Evolutionary conservation across 1,284 basidiomycete genomes (phyloP), one percentile per base, ranked within the genome.

Genomic region (Marasmius fiardii): DNA sequence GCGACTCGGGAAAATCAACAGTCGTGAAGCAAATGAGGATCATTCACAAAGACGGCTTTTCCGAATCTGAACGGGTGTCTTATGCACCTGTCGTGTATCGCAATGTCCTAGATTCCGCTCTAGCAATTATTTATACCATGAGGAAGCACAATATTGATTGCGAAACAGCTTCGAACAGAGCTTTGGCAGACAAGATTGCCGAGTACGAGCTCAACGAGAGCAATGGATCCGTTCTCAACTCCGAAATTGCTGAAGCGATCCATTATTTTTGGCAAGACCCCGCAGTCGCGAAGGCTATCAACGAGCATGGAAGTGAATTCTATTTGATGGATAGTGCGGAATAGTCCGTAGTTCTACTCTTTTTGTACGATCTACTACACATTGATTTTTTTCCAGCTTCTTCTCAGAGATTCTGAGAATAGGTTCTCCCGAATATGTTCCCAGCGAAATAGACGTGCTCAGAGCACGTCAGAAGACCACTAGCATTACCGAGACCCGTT

Each of bases 1-100:
- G 80, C 54, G 81, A 82, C 77, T 95, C 92, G 0, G 96, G 95
- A 33, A 98, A 98, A 76, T 91, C 87, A 4, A 98, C 95, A 0
- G 94, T 98, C 62, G 94, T 98, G 48, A 98, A 98, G 74, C 96
- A 98, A 74, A 98, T 98, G 95, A 98, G 97, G 80, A 98, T 98
- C 61, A 96, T 98, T 58, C 93, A 98, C 71, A 93, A 98, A 71
- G 89, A 92, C 64, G 96, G 96, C 7, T 98, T 95, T 74, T 85
- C 86, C 0, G 72, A 74, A 21, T 83, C 92, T 1, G 95, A 98
- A 71, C 82, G 95, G 39, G 74, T 90, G 58, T 78, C 85, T 2
- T 97, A 86, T 73, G 81, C 90, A 37, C 82, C 88, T 1, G 88
- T 90, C 18, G 87, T 98, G 48, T 92, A 95, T 81, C 72, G 91